Conservation (phyloP, 192 early-diverging fungal species). For the Backusella sp. region DNA sequence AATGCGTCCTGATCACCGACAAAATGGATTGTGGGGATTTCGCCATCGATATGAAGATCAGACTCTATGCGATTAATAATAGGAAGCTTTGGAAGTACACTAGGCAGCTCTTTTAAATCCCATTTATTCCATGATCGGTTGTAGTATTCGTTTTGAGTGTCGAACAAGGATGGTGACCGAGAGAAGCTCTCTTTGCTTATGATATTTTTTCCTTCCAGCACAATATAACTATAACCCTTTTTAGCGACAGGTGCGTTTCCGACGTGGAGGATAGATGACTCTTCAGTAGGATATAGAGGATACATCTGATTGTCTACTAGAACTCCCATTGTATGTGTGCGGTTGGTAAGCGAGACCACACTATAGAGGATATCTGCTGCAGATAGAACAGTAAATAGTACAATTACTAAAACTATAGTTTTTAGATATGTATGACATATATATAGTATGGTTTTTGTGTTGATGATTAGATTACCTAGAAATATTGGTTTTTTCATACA, state of each 20-base stretch:
- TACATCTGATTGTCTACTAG: background rate
- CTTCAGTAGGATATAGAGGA: background rate
- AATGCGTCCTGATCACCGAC: background rate
- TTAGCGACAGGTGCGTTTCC: background rate
- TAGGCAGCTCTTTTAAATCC: background rate
- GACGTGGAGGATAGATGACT: background rate
- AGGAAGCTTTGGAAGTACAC: background rate
- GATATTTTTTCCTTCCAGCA: background rate
- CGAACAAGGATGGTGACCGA: background rate
- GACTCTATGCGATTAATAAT: background rate
- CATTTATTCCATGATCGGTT: conserved; percentile 1
- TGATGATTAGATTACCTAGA: background rate
- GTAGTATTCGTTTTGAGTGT: background rate
- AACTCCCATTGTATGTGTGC: background rate
- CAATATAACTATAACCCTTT: background rate
- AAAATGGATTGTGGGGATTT: background rate
- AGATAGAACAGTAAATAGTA: background rate
- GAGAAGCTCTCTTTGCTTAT: background rate
- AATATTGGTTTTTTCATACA: background rate
- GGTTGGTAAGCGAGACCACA: background rate
- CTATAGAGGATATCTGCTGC: background rate
- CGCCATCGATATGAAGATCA: background rate
- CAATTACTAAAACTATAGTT: background rate
- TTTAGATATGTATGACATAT: background rate
- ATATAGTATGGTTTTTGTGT: background rate